These are phyloP conservation scores for Handroanthus guayacan DNA, from an alignment of 257 asterid species.

Conservation along the genomic window DNA sequence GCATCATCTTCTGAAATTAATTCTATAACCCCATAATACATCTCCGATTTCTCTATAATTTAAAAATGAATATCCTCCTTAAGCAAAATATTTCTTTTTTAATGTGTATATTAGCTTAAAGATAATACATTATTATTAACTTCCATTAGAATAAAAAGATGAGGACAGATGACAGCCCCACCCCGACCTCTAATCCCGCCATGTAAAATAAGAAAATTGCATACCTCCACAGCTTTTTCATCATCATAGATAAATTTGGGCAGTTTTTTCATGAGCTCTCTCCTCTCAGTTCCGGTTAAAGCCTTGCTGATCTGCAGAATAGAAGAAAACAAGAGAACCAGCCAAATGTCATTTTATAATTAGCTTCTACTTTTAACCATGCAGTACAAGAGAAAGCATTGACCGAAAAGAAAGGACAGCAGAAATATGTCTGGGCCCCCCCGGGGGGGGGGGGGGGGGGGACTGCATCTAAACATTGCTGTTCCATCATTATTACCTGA, in stretches of 20 bases:
- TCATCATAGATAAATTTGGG: constrained; percentile 92
- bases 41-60: not conserved
- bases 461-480: constrained; percentile 16
- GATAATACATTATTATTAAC: not conserved
- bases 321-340: not conserved
- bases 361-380: constrained; percentile 17
- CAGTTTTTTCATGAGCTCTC: constrained; percentile 88
- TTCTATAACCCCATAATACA: not conserved
- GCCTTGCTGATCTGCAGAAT: constrained; percentile 77
- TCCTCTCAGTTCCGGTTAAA: constrained; percentile 76
- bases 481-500: constrained; percentile 60
- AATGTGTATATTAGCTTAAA: not conserved
- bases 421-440: not conserved
- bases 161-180: not conserved
- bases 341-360: constrained; percentile 26
- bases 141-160: not conserved
- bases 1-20: constrained; percentile 21
- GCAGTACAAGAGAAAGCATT: constrained; percentile 19
- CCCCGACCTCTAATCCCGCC: too few species aligned
- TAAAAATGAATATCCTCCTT: not conserved
- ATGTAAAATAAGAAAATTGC: constrained; percentile 16
- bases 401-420: not conserved
- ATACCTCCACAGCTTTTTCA: constrained; percentile 88
- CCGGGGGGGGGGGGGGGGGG: too few species aligned
- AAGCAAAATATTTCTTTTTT: not conserved